Evolutionary conservation across 1,284 basidiomycete species (phyloP).

Genomic region (Dichomitus squalens): DNA sequence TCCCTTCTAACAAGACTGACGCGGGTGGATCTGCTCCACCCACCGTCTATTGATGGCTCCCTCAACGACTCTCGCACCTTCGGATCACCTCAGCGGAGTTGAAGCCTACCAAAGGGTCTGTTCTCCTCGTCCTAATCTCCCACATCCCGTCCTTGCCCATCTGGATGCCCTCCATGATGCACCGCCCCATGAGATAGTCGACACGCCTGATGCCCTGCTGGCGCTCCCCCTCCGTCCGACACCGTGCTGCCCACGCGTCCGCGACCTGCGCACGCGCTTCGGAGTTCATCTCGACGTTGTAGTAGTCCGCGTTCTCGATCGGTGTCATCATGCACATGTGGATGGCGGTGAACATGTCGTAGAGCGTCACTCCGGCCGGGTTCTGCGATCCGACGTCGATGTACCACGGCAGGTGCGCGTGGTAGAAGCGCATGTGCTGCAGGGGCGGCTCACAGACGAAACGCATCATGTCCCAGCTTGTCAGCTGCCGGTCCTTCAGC

Average conservation of each 20-base stretch:
- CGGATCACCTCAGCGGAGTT: too few relatives aligned
- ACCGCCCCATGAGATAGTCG: constrained; percentile 35
- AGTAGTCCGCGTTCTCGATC: constrained; percentile 33
- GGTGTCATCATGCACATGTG: constrained; percentile 31
- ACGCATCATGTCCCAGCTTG: constrained; percentile 43
- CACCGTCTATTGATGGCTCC: too few relatives aligned
- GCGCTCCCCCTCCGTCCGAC: constrained; percentile 26
- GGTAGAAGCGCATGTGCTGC: constrained; percentile 49
- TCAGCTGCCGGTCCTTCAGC: constrained; percentile 34
- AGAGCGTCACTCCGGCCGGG: constrained; percentile 55
- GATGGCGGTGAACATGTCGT: constrained; percentile 49
- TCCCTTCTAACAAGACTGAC: too few relatives aligned
- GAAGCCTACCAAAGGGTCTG: too few relatives aligned
- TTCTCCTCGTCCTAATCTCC: constrained; percentile 35
- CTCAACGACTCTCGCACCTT: too few relatives aligned
- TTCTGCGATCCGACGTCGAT: constrained; percentile 48
- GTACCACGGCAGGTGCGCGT: constrained; percentile 58
- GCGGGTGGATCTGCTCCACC: too few relatives aligned
- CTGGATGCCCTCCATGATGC: constrained; percentile 32
- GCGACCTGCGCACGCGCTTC: constrained; percentile 27
- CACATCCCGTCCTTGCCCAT: constrained; percentile 35
- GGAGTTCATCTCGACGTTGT: constrained; percentile 35
- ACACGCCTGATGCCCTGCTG: constrained; percentile 31
- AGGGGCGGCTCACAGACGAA: constrained; percentile 49
- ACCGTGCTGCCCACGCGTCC: constrained; percentile 28